A percentile compares a stretch with the other conserved stretches of the same genome.
Evolutionary conservation across 331 rosid genomes (phyloP).

Genomic region (Acacia concinna): DNA sequence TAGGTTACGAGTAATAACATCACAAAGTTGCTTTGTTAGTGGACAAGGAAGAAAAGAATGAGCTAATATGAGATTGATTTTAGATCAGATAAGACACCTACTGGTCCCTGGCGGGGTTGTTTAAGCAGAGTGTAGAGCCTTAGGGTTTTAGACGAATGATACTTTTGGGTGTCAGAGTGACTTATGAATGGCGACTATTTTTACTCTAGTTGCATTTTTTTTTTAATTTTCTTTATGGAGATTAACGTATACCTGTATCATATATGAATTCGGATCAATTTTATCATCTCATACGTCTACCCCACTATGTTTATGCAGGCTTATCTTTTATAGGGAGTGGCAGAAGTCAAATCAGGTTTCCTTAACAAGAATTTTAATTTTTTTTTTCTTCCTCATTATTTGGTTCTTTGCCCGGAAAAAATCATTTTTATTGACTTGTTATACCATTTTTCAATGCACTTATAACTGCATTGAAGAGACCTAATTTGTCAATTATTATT

Average conservation of each 20-base stretch:
- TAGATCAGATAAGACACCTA: background rate
- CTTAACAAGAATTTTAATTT: background rate
- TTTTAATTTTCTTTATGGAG: background rate
- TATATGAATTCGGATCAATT: background rate
- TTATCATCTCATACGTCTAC: background rate
- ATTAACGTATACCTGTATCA: background rate
- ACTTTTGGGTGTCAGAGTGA: background rate
- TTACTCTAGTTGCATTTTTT: background rate
- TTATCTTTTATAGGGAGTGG: background rate
- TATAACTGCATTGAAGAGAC: background rate
- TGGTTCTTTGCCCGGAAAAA: background rate
- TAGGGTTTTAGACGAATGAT: background rate
- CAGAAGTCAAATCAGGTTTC: background rate
- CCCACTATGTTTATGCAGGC: background rate
- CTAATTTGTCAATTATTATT: background rate
- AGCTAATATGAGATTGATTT: background rate
- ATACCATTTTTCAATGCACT: background rate
- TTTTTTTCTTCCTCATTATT: background rate
- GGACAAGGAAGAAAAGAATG: background rate
- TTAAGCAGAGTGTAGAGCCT: background rate
- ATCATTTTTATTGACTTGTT: background rate
- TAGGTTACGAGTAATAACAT: background rate
- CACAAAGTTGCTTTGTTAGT: background rate
- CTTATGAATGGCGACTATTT: background rate
- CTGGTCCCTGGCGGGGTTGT: background rate